phyloP scores from a whole-genome alignment of 2,329 filamentous ascomycete genomes.

The Pestalotiopsis sp. region DNA sequence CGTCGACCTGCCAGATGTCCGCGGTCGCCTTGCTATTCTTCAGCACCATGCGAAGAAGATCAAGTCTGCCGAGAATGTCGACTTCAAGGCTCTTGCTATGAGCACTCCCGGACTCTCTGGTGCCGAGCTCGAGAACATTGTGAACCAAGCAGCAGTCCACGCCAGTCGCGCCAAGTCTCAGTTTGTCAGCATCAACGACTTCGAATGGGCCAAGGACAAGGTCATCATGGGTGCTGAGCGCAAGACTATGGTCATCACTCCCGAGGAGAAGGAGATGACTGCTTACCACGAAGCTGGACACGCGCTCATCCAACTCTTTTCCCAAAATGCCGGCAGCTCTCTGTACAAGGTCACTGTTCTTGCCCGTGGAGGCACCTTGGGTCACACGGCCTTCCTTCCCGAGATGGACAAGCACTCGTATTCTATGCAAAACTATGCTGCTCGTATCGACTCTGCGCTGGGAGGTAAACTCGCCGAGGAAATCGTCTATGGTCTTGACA shows the following conservation, averaged over 20 bases:
- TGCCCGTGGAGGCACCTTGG: constrained; percentile 81
- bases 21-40: constrained; percentile 88
- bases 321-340: constrained; percentile 67
- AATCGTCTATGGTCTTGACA: constrained; percentile 86
- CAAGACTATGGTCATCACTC: constrained; percentile 83
- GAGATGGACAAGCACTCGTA: constrained; percentile 91
- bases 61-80: constrained; percentile 76
- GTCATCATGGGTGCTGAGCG: constrained; percentile 96
- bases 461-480: constrained; percentile 91
- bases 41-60: constrained; percentile 94
- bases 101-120: constrained; percentile 92
- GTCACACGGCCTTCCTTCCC: constrained; percentile 83
- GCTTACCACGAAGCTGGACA: constrained; percentile 96
- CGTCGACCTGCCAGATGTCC: constrained; percentile 88
- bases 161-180: constrained; percentile 84
- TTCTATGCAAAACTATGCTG: constrained; percentile 81
- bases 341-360: constrained; percentile 98
- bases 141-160: constrained; percentile 92
- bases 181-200: constrained; percentile 74
- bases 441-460: constrained; percentile 76
- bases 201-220: constrained; percentile 98
- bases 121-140: constrained; percentile 92
- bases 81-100: constrained; percentile 79
- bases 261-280: constrained; percentile 94
- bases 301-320: constrained; percentile 84